A percentile compares a stretch with the other conserved stretches of the same genome.
These are phyloP conservation scores for Lyophyllum atratum DNA, from an alignment of 768 basidiomycete genomes.

Conservation along the genomic window DNA sequence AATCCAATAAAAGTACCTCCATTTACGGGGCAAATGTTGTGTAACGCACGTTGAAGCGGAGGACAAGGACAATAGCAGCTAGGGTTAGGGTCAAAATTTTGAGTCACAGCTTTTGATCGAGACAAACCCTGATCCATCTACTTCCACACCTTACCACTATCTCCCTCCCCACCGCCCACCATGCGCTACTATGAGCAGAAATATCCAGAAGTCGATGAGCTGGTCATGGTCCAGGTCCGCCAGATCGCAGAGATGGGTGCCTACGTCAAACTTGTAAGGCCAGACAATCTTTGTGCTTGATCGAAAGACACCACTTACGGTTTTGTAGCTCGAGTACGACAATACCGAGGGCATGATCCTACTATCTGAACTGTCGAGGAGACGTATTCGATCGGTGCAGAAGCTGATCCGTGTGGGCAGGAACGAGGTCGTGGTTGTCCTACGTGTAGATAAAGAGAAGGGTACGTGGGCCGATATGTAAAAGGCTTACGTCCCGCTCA, in stretches of 20 bases:
- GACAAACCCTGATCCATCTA: neutral
- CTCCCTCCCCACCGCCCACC: neutral
- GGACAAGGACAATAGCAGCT: neutral
- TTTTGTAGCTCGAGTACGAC: slow-evolving; percentile 89
- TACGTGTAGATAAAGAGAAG: slow-evolving; percentile 98
- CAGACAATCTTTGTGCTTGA: neutral
- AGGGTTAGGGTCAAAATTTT: slow-evolving; percentile 19
- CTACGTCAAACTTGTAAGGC: slow-evolving; percentile 91
- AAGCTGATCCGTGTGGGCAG: slow-evolving; percentile 97
- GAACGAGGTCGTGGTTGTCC: slow-evolving; percentile 97
- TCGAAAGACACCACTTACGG: neutral
- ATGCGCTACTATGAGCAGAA: slow-evolving; percentile 95
- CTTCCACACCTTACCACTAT: neutral
- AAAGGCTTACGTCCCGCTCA: neutral
- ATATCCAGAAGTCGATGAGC: slow-evolving; percentile 95
- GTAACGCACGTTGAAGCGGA: neutral
- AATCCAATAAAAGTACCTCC: too few species aligned
- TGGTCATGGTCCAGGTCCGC: slow-evolving; percentile 99
- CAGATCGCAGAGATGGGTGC: slow-evolving; percentile 99
- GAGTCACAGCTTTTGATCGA: slow-evolving; percentile 5
- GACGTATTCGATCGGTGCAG: slow-evolving; percentile 96
- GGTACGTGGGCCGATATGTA: slow-evolving; percentile 49
- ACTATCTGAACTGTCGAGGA: slow-evolving; percentile 94
- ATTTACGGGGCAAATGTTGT: too few species aligned
- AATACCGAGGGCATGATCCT: slow-evolving; percentile 99